Base-by-base conservation (phyloP, 2,329 filamentous ascomycete species). In the Graphiopsis chlorocephala region DNA sequence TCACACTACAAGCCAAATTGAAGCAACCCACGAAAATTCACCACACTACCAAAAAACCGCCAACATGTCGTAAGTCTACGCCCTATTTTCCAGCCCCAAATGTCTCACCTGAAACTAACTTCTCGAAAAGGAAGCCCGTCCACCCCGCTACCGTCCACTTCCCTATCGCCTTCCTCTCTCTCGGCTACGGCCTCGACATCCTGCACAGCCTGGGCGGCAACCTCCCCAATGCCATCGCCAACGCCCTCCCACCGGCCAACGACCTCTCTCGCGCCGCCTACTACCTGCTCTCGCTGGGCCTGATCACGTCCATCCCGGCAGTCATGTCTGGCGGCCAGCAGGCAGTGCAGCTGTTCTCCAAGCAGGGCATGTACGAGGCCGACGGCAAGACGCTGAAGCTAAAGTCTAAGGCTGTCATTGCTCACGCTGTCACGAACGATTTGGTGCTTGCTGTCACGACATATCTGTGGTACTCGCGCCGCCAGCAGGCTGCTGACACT, bases 121-220 rank as follows among this genome's bases (percentile, higher is more conserved):
- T 2, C 60, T 55, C 33, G 42, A 29, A 31, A 50, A 62, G 60
- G 48, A 79, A 80, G 68, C 80, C 81, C 61, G 71, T 75, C 48
- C 81, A 83, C 69, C 80, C 80, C 57, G 79, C 80, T 28, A 73
- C 76, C 12, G 79, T 82, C 52, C 81, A 83, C 72, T 81, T 80
- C 71, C 81, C 81, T 23, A 76, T 83, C 61, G 76, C 80, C 64
- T 81, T 82, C 72, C 75, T 80, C 65, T 69, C 74, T 50, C 72
- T 81, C 15, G 76, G 78, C 38, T 79, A 77, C 58, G 76, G 66
- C 50, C 77, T 82, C 65, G 80, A 82, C 69, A 74, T 75, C 33
- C 68, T 79, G 20, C 73, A 78, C 71, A 71, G 72, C 63, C 72
- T 74, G 20, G 70, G 74, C 61, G 71, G 75, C n/a, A 67, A 65